Evolutionary conservation across 495 filamentous ascomycete species (phyloP).

Genomic region (Hyaloscypha hepaticicola): DNA sequence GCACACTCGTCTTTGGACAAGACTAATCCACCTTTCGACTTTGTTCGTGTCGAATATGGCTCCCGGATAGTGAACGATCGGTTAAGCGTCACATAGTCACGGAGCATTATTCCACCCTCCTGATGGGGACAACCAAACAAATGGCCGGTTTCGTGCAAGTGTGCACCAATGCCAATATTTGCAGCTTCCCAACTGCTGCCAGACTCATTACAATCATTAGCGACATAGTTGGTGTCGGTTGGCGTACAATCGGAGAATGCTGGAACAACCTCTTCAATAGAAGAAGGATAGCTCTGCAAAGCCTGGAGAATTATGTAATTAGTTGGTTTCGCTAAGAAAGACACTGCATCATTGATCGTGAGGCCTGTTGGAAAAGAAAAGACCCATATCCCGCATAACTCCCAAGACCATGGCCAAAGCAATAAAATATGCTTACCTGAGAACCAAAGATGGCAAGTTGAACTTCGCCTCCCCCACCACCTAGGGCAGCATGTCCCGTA

Average conservation of each 20-base stretch:
- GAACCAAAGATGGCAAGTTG: slow-evolving; percentile 88
- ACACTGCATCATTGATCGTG: too few relatives aligned
- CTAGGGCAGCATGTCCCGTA: slow-evolving; percentile 77
- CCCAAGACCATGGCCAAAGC: not conserved
- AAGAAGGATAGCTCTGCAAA: slow-evolving; percentile 81
- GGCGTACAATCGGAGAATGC: slow-evolving; percentile 86
- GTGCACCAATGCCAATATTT: slow-evolving; percentile 87
- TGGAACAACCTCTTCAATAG: slow-evolving; percentile 80
- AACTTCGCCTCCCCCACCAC: slow-evolving; percentile 64
- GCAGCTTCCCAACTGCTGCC: slow-evolving; percentile 91
- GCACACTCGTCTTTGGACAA: slow-evolving; percentile 73
- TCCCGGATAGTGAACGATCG: slow-evolving; percentile 78
- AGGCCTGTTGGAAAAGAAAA: too few relatives aligned
- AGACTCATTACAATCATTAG: slow-evolving; percentile 79
- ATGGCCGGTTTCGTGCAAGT: slow-evolving; percentile 86
- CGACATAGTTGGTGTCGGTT: slow-evolving; percentile 77
- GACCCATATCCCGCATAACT: too few relatives aligned
- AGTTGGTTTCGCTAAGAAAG: not conserved
- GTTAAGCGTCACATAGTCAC: slow-evolving; percentile 80
- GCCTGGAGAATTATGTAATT: slow-evolving; percentile 32
- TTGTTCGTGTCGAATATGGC: slow-evolving; percentile 80
- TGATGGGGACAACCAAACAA: slow-evolving; percentile 85
- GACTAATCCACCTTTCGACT: slow-evolving; percentile 73
- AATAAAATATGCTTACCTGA: slow-evolving; percentile 41
- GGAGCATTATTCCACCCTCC: slow-evolving; percentile 82